These are phyloP conservation scores for Drosera spatulata DNA, from an alignment of 179 eudicot genomes.

Conservation along the genomic window DNA sequence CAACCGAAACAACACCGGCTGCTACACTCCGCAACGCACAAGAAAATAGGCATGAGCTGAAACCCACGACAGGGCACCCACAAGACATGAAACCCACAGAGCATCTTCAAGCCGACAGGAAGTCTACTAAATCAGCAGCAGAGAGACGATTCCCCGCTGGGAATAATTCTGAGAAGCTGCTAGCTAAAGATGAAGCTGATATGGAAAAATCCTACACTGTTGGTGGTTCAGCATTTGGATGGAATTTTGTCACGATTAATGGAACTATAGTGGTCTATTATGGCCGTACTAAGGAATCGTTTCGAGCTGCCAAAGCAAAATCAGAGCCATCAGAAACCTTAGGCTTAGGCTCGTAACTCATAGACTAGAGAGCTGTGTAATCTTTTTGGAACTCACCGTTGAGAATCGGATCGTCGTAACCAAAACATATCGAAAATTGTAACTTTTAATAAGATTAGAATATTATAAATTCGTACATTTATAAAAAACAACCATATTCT, in stretches of 20 bases:
- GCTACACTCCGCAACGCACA: constrained; percentile 17
- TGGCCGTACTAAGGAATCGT: constrained; percentile 84
- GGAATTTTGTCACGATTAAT: constrained; percentile 71
- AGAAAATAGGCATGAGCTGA: constrained; percentile 7
- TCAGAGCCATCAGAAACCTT: too few relatives aligned
- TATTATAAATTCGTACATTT: too few relatives aligned
- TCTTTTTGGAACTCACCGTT: too few relatives aligned
- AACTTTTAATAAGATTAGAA: too few relatives aligned
- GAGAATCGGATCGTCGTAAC: too few relatives aligned
- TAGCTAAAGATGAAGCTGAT: constrained; percentile 10
- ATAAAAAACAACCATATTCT: too few relatives aligned
- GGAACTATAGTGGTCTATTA: constrained; percentile 48
- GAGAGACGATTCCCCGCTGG: constrained; percentile 21
- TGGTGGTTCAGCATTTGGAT: constrained; percentile 90
- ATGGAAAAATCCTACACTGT: constrained; percentile 47
- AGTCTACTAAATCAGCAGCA: constrained; percentile 9
- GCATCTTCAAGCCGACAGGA: constrained; percentile 10
- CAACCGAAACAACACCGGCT: constrained; percentile 19
- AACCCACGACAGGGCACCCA: constrained; percentile 8
- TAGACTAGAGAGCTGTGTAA: too few relatives aligned
- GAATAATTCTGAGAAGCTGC: constrained; percentile 16
- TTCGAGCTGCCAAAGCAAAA: constrained; percentile 38
- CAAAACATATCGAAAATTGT: too few relatives aligned
- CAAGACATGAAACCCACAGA: constrained; percentile 5
- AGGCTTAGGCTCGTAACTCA: too few relatives aligned